Conservation (phyloP, 352 stramenopile genomes). For the Pythium phragmiticola region DNA sequence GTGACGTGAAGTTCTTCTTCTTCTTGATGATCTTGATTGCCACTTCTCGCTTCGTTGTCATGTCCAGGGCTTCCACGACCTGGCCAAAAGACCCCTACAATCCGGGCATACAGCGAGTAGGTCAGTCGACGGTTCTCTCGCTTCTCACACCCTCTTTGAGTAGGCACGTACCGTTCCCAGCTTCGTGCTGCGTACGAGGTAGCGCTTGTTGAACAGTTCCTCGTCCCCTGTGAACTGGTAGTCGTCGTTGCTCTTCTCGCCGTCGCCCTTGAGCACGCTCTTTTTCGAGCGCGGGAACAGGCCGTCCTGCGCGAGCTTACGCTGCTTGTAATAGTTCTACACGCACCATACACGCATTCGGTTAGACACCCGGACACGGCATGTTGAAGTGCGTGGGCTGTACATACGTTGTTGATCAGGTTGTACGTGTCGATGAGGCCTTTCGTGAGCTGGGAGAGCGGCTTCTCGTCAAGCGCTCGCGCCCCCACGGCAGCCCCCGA, state of each 20-base stretch:
- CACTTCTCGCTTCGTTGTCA: constrained; percentile 84
- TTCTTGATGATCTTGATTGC: constrained; percentile 99
- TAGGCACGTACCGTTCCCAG: constrained; percentile 61
- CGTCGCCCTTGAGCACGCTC: constrained; percentile 31
- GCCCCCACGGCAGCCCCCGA: constrained; percentile 10
- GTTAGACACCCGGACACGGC: not conserved
- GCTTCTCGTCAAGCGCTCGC: constrained; percentile 38
- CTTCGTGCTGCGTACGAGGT: constrained; percentile 62
- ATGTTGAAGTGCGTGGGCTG: constrained; percentile 14
- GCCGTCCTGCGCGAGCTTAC: constrained; percentile 53
- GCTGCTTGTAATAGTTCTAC: constrained; percentile 84
- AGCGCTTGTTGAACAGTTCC: constrained; percentile 79
- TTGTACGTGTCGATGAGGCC: constrained; percentile 97
- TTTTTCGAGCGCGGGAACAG: constrained; percentile 63
- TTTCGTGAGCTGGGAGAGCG: constrained; percentile 84
- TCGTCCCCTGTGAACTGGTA: constrained; percentile 63
- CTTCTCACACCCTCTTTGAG: not conserved
- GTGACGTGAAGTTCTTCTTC: constrained; percentile 95
- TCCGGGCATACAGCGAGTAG: not conserved
- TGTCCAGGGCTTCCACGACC: constrained; percentile 78
- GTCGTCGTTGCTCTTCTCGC: constrained; percentile 34
- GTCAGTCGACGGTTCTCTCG: not conserved
- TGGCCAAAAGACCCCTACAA: constrained; percentile 80
- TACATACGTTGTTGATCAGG: constrained; percentile 91
- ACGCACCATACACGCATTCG: constrained; percentile 5